Conservation (phyloP, 2,329 filamentous ascomycete species). For the Passalora sequoiae region DNA sequence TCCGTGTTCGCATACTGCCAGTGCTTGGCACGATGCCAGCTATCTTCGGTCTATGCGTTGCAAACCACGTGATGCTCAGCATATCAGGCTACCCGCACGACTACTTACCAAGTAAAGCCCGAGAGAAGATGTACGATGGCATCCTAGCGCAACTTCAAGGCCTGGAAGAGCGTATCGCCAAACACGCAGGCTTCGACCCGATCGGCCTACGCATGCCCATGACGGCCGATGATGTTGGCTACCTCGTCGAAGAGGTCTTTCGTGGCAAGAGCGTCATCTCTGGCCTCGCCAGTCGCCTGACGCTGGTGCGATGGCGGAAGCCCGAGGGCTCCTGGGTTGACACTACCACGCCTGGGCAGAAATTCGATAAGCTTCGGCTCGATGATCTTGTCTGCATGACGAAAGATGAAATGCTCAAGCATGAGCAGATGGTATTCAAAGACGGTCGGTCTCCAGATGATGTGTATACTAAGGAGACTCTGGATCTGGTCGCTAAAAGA, state of each 20-base stretch:
- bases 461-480: slow-evolving; percentile 64
- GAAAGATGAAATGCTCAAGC: slow-evolving; percentile 75
- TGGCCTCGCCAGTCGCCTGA: slow-evolving; percentile 71
- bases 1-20: slow-evolving; percentile 88
- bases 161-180: slow-evolving; percentile 69
- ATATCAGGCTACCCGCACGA: slow-evolving; percentile 80
- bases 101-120: slow-evolving; percentile 71
- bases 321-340: slow-evolving; percentile 59
- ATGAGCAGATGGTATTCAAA: slow-evolving; percentile 74
- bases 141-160: slow-evolving; percentile 72
- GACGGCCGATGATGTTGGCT: slow-evolving; percentile 74
- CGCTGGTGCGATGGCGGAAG: slow-evolving; percentile 73
- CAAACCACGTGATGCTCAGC: slow-evolving; percentile 85
- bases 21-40: slow-evolving; percentile 97
- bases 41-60: slow-evolving; percentile 84
- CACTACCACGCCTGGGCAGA: slow-evolving; percentile 66
- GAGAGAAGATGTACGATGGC: slow-evolving; percentile 88
- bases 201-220: slow-evolving; percentile 75
- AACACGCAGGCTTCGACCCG: slow-evolving; percentile 49
- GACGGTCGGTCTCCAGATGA: slow-evolving; percentile 63
- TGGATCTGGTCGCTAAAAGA: slow-evolving; percentile 62
- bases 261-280: slow-evolving; percentile 76
- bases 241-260: slow-evolving; percentile 85
- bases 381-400: slow-evolving; percentile 83
- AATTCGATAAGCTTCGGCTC: slow-evolving; percentile 62